Conservation (phyloP, 2,329 filamentous ascomycete genomes). For the Geosmithia flava region DNA sequence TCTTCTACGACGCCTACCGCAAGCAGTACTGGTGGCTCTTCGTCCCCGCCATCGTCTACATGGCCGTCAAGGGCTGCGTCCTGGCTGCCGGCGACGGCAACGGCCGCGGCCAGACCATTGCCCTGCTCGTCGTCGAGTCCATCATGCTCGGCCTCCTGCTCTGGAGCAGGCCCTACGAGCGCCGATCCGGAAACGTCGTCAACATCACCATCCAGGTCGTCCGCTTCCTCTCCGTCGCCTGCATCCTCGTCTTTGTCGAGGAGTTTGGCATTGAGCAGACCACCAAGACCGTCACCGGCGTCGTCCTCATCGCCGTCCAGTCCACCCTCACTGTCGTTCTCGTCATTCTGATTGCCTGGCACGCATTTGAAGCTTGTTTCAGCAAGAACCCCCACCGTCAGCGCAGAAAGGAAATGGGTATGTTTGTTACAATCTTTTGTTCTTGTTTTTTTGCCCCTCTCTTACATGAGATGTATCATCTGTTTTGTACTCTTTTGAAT, state of each 20-base stretch:
- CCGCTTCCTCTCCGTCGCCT: constrained; percentile 75
- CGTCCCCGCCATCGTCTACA: constrained; percentile 77
- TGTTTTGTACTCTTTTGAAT: too few species aligned
- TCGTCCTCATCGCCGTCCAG: constrained; percentile 90
- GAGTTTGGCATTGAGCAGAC: constrained; percentile 82
- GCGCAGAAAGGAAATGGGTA: constrained; percentile 82
- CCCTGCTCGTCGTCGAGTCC: constrained; percentile 70
- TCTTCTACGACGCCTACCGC: constrained; percentile 96
- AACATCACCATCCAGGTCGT: constrained; percentile 87
- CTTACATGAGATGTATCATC: too few species aligned
- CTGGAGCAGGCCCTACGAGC: constrained; percentile 78
- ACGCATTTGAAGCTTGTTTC: constrained; percentile 71
- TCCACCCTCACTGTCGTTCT: constrained; percentile 70
- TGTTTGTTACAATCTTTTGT: constrained; percentile 18
- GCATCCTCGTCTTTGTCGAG: constrained; percentile 87
- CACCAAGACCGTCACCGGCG: constrained; percentile 84
- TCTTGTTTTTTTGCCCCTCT: too few species aligned
- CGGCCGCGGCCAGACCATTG: constrained; percentile 68
- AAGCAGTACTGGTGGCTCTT: constrained; percentile 97
- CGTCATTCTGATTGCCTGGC: constrained; percentile 79
- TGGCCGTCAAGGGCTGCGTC: constrained; percentile 77
- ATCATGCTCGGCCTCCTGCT: constrained; percentile 68
- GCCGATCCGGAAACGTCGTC: constrained; percentile 80
- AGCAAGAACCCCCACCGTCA: constrained; percentile 84
- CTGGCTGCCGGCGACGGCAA: constrained; percentile 79